phyloP scores from a whole-genome alignment of 2,329 filamentous ascomycete species.

The Lasiodiplodia theobromae region DNA sequence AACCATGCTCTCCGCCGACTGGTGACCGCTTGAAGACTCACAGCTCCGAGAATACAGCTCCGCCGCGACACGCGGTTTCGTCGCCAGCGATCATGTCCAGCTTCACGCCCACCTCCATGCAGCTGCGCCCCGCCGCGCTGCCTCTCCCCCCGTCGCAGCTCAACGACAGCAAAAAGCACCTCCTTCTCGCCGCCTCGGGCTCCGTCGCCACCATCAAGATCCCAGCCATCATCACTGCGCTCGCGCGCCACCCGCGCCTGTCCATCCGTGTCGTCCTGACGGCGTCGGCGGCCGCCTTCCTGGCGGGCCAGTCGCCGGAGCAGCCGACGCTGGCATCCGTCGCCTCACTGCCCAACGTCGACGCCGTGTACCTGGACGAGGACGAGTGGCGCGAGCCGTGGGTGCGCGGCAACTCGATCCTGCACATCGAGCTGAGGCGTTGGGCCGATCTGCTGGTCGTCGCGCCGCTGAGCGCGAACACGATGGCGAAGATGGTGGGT shows the following conservation, averaged over 20 bases:
- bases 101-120: background rate
- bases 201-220: constrained; percentile 89
- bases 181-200: constrained; percentile 71
- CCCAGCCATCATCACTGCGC: constrained; percentile 58
- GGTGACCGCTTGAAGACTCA: background rate
- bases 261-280: constrained; percentile 89
- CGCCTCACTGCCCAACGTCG: constrained; percentile 70
- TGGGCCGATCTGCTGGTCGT: constrained; percentile 84
- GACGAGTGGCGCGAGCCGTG: constrained; percentile 84
- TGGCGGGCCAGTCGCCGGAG: constrained; percentile 76
- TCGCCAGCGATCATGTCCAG: background rate
- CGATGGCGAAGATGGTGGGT: constrained; percentile 80
- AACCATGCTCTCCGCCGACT: background rate
- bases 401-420: constrained; percentile 77
- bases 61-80: background rate
- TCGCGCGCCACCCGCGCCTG: constrained; percentile 63
- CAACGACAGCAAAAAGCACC: constrained; percentile 63
- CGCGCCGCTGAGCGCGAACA: constrained; percentile 83
- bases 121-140: background rate
- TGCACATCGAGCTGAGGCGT: constrained; percentile 87
- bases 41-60: background rate
- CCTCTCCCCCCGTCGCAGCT: constrained; percentile 12
- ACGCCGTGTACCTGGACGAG: constrained; percentile 81
- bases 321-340: constrained; percentile 74
- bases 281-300: constrained; percentile 74